These are phyloP conservation scores for Lunularia cruciata DNA, from an alignment of 225 moss, liverwort and hornwort species.

Conservation along the genomic window DNA sequence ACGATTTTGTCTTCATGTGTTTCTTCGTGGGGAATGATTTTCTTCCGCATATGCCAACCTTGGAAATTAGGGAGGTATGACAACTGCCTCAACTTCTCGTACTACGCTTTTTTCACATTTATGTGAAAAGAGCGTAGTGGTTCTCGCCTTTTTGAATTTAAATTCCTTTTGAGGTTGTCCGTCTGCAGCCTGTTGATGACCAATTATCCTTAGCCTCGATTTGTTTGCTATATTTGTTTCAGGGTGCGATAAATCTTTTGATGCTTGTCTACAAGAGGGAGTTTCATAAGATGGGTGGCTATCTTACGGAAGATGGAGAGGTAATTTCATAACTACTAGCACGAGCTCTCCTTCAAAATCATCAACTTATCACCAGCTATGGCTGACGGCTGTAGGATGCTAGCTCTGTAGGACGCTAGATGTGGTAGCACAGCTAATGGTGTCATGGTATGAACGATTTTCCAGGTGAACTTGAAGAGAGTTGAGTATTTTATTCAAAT, in stretches of 20 bases:
- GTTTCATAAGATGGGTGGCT: slow-evolving; percentile 82
- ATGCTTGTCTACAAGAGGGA: slow-evolving; percentile 89
- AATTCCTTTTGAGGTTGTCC: too few relatives aligned
- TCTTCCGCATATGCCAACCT: slow-evolving; percentile 97
- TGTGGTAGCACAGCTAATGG: too few relatives aligned
- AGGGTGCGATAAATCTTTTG: slow-evolving; percentile 93
- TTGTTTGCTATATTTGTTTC: slow-evolving; percentile 16
- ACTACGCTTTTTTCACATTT: neutral
- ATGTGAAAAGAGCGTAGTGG: too few relatives aligned
- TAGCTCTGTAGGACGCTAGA: too few relatives aligned
- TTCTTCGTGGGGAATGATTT: slow-evolving; percentile 99
- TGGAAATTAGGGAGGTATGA: slow-evolving; percentile 90
- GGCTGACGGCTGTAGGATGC: too few relatives aligned
- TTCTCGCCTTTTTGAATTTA: neutral
- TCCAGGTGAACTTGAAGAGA: slow-evolving; percentile 77
- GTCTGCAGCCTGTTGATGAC: too few relatives aligned
- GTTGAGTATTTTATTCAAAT: slow-evolving; percentile 83
- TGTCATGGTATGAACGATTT: too few relatives aligned
- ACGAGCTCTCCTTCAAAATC: neutral
- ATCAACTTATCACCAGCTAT: too few relatives aligned
- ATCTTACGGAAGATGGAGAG: slow-evolving; percentile 91
- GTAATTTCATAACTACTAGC: slow-evolving; percentile 37
- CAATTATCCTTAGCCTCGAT: too few relatives aligned
- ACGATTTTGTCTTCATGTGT: slow-evolving; percentile 99
- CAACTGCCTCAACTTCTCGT: neutral